phyloP scores from a whole-genome alignment of 1,284 basidiomycete species.

The Pseudozyma sp. region DNA sequence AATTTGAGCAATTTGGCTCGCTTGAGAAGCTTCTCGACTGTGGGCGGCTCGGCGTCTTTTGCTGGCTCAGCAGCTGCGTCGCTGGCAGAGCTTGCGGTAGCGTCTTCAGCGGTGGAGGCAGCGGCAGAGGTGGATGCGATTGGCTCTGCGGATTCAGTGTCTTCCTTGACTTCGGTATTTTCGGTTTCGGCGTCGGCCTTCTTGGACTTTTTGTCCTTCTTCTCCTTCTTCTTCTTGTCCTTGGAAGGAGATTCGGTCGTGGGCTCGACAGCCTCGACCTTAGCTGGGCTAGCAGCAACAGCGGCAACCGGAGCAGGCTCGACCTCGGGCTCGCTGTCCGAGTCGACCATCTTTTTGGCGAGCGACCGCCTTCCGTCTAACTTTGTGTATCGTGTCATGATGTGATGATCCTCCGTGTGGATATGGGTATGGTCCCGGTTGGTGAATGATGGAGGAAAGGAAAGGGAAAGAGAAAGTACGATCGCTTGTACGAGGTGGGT shows the following conservation, averaged over 20 bases:
- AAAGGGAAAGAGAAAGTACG: neutral
- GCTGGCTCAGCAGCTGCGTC: neutral
- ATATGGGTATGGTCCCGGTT: neutral
- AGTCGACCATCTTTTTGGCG: constrained; percentile 43
- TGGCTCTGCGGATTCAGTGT: constrained; percentile 12
- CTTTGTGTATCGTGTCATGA: constrained; percentile 62
- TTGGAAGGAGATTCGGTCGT: constrained; percentile 16
- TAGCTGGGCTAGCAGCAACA: constrained; percentile 15
- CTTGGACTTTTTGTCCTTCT: constrained; percentile 28
- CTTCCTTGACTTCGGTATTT: constrained; percentile 5
- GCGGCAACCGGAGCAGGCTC: constrained; percentile 3
- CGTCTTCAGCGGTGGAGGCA: neutral
- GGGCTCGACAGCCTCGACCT: constrained; percentile 7
- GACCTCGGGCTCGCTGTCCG: constrained; percentile 36
- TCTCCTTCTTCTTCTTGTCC: constrained; percentile 30
- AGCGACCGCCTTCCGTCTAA: constrained; percentile 51
- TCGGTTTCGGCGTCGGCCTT: constrained; percentile 3
- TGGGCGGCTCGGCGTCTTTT: constrained; percentile 29
- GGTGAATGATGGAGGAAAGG: neutral
- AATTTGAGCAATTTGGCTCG: constrained; percentile 65
- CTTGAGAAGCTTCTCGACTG: constrained; percentile 57
- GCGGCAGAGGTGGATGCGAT: constrained; percentile 31
- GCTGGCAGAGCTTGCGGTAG: neutral
- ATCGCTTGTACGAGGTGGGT: no score
- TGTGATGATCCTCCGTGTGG: neutral